Evolutionary conservation across 139 green algal genomes (phyloP).

Genomic region (Tetraselmis striata): DNA sequence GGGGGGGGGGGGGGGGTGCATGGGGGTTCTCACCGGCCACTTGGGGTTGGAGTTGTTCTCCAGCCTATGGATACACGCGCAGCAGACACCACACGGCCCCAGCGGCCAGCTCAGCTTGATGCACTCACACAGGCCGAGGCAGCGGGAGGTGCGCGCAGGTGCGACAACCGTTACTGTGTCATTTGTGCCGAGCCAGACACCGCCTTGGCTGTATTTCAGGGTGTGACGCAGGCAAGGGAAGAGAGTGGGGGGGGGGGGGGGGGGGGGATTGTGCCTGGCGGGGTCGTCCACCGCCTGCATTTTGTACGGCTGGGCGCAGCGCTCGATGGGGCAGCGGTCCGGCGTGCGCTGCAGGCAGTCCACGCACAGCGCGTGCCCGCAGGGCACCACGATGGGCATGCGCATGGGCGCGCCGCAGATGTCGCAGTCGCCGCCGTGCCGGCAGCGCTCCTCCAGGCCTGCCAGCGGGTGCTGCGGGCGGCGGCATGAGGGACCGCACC

Average conservation of each 20-base stretch:
- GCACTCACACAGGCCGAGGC: no score
- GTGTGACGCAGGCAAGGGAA: no score
- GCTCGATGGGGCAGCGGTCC: constrained; percentile 32
- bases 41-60: constrained; percentile 59
- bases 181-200: no score
- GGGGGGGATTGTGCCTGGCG: constrained; percentile 30
- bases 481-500: constrained; percentile 9
- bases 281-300: constrained; percentile 67
- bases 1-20: no score
- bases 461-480: constrained; percentile 43
- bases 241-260: no score
- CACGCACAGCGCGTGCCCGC: constrained; percentile 78
- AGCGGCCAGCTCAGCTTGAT: no score
- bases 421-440: constrained; percentile 42
- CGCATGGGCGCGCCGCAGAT: constrained; percentile 29
- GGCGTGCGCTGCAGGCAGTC: constrained; percentile 53
- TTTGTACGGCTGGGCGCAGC: constrained; percentile 51
- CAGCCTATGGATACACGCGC: no score
- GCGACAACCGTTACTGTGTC: no score
- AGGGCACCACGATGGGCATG: constrained; percentile 79
- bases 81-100: no score
- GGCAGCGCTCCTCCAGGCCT: constrained; percentile 46
- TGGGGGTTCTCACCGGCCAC: constrained; percentile 62
- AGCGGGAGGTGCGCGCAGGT: no score
- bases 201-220: no score